Evolutionary conservation across 345 rosid species (phyloP).

Genomic region (Aethionema arabicum): DNA sequence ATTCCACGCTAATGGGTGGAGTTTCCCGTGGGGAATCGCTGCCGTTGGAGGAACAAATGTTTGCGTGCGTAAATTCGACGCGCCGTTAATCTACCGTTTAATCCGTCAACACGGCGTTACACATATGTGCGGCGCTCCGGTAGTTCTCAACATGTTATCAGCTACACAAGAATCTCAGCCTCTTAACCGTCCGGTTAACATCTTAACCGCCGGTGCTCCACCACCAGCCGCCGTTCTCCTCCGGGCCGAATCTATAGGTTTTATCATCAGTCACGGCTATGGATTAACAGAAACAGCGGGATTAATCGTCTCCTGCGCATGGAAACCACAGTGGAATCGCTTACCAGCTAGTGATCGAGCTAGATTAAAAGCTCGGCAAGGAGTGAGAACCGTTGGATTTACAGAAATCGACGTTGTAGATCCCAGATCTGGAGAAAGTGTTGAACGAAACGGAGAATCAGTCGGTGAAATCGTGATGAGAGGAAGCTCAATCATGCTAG

Average conservation of each 20-base stretch:
- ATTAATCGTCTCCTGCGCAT: conserved; percentile 55
- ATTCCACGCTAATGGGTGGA: conserved; percentile 91
- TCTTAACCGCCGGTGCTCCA: conserved; percentile 78
- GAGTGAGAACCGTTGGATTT: conserved; percentile 51
- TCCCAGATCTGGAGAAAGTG: conserved; percentile 46
- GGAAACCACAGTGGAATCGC: conserved; percentile 74
- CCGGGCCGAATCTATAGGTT: conserved; percentile 66
- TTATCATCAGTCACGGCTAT: conserved; percentile 67
- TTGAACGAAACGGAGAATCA: conserved; percentile 58
- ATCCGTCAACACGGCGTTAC: conserved; percentile 62
- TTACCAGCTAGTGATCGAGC: conserved; percentile 60
- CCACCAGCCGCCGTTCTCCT: conserved; percentile 71
- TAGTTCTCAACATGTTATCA: conserved; percentile 74
- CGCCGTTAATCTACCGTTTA: conserved; percentile 44
- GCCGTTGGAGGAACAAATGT: conserved; percentile 81
- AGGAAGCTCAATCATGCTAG: conserved; percentile 72
- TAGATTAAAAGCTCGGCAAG: conserved; percentile 70
- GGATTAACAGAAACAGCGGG: conserved; percentile 79
- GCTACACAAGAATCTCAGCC: conserved; percentile 34
- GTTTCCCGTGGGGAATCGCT: conserved; percentile 71
- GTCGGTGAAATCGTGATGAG: conserved; percentile 69
- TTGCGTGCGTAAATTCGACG: conserved; percentile 70
- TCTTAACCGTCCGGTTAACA: conserved; percentile 49
- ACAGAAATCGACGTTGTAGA: conserved; percentile 59
- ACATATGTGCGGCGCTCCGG: conserved; percentile 90